These are phyloP conservation scores for Colletotrichum shisoi DNA, from an alignment of 2,329 filamentous ascomycete genomes.

Conservation along the genomic window DNA sequence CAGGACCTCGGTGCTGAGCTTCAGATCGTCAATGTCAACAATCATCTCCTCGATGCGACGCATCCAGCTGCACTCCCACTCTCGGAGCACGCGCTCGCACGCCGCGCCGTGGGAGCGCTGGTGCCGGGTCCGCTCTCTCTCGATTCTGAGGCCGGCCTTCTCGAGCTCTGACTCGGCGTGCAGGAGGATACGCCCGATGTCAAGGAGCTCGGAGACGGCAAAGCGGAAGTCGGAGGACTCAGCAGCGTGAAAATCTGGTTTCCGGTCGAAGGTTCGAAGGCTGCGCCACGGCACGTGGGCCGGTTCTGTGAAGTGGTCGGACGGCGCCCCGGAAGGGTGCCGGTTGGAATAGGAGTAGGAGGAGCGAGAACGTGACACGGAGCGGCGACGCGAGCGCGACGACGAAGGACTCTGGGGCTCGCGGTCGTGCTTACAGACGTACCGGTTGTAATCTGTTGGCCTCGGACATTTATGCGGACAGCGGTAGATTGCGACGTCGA, in stretches of 20 bases:
- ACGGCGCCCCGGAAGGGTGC: neutral
- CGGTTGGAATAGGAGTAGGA: conserved; percentile 38
- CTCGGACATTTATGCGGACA: conserved; percentile 37
- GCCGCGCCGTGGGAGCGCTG: conserved; percentile 6
- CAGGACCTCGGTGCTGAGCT: conserved; percentile 26
- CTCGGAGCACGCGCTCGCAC: conserved; percentile 2
- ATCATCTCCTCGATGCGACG: conserved; percentile 8
- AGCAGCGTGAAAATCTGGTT: conserved; percentile 14
- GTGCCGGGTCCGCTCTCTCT: conserved; percentile 19
- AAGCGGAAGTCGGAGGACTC: conserved; percentile 22
- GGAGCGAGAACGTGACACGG: conserved; percentile 25
- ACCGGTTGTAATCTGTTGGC: conserved; percentile 26
- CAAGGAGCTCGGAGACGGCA: conserved; percentile 25
- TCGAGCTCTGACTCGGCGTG: conserved; percentile 21
- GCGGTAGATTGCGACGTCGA: conserved; percentile 31
- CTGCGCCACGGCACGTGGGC: neutral
- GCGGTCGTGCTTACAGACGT: neutral
- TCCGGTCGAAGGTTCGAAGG: conserved; percentile 31
- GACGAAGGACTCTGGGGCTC: neutral
- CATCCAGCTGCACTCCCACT: conserved; percentile 26
- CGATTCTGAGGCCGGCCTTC: conserved; percentile 14
- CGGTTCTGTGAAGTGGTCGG: neutral
- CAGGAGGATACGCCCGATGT: conserved; percentile 27
- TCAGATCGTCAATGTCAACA: conserved; percentile 19
- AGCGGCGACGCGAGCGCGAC: conserved; percentile 42